Base-by-base conservation (phyloP, 495 filamentous ascomycete species). In the Hypoxylon fragiforme region DNA sequence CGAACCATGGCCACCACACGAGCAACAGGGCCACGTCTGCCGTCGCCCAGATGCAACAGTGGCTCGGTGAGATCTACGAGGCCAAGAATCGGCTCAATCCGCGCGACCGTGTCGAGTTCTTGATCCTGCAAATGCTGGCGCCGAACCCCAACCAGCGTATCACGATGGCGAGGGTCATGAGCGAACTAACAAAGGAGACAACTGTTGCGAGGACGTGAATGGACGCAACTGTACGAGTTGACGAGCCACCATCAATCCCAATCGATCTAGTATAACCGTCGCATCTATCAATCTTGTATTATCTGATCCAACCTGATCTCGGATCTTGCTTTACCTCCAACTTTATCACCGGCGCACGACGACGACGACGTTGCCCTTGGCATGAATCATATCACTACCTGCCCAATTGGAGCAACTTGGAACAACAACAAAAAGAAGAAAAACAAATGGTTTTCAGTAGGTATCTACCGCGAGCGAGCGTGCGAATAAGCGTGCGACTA, bases 61-160 rank as follows among this genome's bases (percentile, higher is more conserved):
- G 76, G 76, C 66, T 79, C 44, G 35, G 15, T 43, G 76, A 78
- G 54, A 55, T 79, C 40, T 70, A 66, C 26, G 61, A 65, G 35
- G 69, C 70, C 32, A 70, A 72, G 34, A 55, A 34, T 9, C 57
- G 50, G 19, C 68, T 79, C 0, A 66, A 73, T 51, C 22, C 48
- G 0, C 59, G 59, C 14, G 74, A 78, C 45, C 67, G 67, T 38
- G 54, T 77, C 13, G 75, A 79, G 47, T 62, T 59, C 14, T 45
- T 79, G 9, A 66, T 77, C 7, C 49, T 66, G 35, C 72, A 74
- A 35, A 79, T 79, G 76, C 54, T 79, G 16, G 59, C 64, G 3
- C 75, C 74, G 3, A 73, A 77, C 21, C 75, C 70, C 2, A 58
- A 56, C 44, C 66, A 74, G 7, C 66, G 76, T 28, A 64, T 77